Conservation (phyloP, 305 asterid genomes). For the Rubia peregrina region DNA sequence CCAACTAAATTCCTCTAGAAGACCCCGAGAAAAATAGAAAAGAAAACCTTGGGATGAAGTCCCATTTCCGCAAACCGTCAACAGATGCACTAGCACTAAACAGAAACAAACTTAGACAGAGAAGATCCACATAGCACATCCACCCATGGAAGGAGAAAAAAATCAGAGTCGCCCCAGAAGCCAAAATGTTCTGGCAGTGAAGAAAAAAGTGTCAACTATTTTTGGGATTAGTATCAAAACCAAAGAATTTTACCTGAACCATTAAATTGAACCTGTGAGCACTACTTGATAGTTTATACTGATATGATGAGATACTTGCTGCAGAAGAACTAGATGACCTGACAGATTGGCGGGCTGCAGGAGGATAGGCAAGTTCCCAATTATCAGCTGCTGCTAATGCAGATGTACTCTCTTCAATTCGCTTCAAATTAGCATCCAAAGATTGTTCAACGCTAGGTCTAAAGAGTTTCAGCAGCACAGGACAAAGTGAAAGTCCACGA, state of each 20-base stretch:
- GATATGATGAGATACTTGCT: slow-evolving; percentile 41
- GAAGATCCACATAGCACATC: neutral
- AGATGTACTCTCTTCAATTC: slow-evolving; percentile 95
- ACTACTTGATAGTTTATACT: slow-evolving; percentile 88
- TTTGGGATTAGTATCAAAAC: neutral
- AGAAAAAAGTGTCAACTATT: neutral
- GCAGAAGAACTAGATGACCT: slow-evolving; percentile 44
- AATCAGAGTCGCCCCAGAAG: neutral
- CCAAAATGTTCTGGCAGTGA: neutral
- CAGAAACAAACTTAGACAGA: neutral
- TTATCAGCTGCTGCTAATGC: slow-evolving; percentile 98
- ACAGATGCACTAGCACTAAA: neutral
- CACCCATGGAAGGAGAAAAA: neutral
- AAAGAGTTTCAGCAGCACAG: slow-evolving; percentile 81
- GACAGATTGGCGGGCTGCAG: slow-evolving; percentile 57
- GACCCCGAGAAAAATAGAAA: neutral
- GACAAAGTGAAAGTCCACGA: slow-evolving; percentile 94
- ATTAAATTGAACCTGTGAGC: slow-evolving; percentile 89
- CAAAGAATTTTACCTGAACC: slow-evolving; percentile 68
- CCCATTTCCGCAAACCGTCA: neutral
- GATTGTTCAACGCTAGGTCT: slow-evolving; percentile 99
- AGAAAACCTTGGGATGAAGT: neutral
- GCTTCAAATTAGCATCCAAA: slow-evolving; percentile 87
- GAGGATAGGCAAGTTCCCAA: slow-evolving; percentile 90
- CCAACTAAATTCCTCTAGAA: neutral